Conservation (phyloP, 768 basidiomycete species). For the Tylopilus balloui region DNA sequence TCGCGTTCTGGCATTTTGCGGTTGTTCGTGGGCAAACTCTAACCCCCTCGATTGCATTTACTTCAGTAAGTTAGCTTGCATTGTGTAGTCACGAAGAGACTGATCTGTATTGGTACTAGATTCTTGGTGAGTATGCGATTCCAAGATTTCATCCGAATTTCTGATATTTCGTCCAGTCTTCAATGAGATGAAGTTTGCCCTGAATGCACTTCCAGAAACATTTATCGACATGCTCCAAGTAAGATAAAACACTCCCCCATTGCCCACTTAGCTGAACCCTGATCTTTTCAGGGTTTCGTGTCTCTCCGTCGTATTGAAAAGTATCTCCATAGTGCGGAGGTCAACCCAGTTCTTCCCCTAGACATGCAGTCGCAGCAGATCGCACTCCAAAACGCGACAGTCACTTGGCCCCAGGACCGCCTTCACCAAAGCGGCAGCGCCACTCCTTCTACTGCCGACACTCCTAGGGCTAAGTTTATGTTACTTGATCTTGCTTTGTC, state of each 20-base stretch:
- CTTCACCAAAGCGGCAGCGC: constrained; percentile 37
- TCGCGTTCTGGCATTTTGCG: constrained; percentile 69
- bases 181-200: constrained; percentile 80
- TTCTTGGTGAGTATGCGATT: constrained; percentile 34
- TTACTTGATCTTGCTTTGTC: constrained; percentile 72
- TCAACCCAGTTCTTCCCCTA: constrained; percentile 56
- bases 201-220: constrained; percentile 86
- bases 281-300: constrained; percentile 55
- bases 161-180: constrained; percentile 51
- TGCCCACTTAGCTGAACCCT: neutral
- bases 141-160: neutral
- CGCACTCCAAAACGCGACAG: constrained; percentile 76
- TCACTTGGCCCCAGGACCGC: constrained; percentile 88
- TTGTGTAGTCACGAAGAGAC: neutral
- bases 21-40: constrained; percentile 63
- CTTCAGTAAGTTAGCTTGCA: constrained; percentile 40
- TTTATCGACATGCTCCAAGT: constrained; percentile 88
- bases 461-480: constrained; percentile 75
- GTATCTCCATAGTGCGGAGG: constrained; percentile 74
- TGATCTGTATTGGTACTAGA: constrained; percentile 23
- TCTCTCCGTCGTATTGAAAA: constrained; percentile 89
- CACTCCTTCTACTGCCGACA: constrained; percentile 55
- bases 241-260: neutral
- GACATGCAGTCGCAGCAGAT: constrained; percentile 55
- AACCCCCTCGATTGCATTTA: constrained; percentile 85